Base-by-base conservation (phyloP, 192 early-diverging fungal genomes). In the Rhizophagus sp. region DNA sequence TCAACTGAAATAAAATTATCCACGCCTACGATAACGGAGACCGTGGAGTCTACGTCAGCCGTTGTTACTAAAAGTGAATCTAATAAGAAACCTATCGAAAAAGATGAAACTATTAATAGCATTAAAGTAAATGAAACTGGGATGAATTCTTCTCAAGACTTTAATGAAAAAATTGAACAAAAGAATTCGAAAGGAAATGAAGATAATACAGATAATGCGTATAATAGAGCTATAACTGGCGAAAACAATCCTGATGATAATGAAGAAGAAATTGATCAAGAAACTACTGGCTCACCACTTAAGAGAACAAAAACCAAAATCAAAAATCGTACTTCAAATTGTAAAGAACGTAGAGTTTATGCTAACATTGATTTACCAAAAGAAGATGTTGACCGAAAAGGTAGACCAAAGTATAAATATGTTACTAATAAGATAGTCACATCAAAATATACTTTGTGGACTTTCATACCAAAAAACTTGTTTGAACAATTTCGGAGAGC, bases 381-480 rank as follows among this genome's bases (percentile, higher is more conserved):
- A 9, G 82, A 83, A 25, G 87, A 87, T 19, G 83, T 90, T 73
- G 87, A 91, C 61, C 65, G 74, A 19, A 86, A 90, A 39, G 93
- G 90, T 30, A 19, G 71, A 0, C 88, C 93, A 9, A 87, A 87
- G 67, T 72, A 81, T 30, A 83, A 67, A 39, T 97, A 93, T 81
- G 82, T 85, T 3, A 85, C 93, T 41, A 99, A 99, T 87, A 85
- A 85, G 30, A 94, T 98, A 76, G 86, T 87, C n/a, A 97, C 97
- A 1, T 92, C 95, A n/a, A 96, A 97, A 81, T 99, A 99, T 85
- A 95, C 92, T n/a, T 47, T 90, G 15, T 33, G 94, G 30, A 91
- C 89, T 27, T 99, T 99, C 85, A 63, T 99, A 22, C 96, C 96
- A 17, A 94, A 95, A 81, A 99, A 96, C 81, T 79, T 99, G 67